Evolutionary conservation across 805 yeast species (phyloP), one percentile per base, ranked within the genome.

Genomic region (Schwanniomyces occidentalis): DNA sequence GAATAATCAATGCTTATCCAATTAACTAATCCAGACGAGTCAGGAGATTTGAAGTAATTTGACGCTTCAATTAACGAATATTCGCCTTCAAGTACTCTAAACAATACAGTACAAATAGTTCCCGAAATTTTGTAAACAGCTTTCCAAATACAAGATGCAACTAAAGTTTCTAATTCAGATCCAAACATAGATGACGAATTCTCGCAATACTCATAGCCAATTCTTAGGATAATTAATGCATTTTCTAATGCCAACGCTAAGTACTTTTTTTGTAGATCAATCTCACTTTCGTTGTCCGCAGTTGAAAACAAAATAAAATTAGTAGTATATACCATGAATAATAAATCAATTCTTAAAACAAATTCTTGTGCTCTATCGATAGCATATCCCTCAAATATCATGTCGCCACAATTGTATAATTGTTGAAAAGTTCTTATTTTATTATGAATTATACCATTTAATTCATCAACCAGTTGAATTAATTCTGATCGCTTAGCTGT

Each of bases 301-400:
- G 19, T 25, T 13, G 15, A 17, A 20, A 30, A 30, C 12, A 34
- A 22, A 21, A 38, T 14, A 24, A n/a, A 34, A 24, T 34, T 17
- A 7, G 27, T 18, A 6, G 20, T 20, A 18, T 26, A 30, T n/a
- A 34, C 10, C 18, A 30, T 30, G 5, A 17, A 16, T 12, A 16
- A 21, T 16, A 38, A 31, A 15, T 29, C 34, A 13, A 34, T 21
- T 9, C 38, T 25, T 10, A 38, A 18, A 17, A 31, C 27, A 26
- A 38, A 27, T 16, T 38, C 42, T n/a, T 34, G 38, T 5, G 32
- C 32, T 19, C 35, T 30, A 20, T 38, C 38, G 10, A 24, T 24
- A 1, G 27, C 19, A 15, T 32, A 14, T 6, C 26, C 29, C 8
- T 30, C 27, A 21, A 33, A 25, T 7, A 18, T n/a, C 16, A 8